Percentiles rank a stretch among this genome's conserved stretches.
phyloP scores from a whole-genome alignment of 305 asterid species.

The Ruellia speciosa region DNA sequence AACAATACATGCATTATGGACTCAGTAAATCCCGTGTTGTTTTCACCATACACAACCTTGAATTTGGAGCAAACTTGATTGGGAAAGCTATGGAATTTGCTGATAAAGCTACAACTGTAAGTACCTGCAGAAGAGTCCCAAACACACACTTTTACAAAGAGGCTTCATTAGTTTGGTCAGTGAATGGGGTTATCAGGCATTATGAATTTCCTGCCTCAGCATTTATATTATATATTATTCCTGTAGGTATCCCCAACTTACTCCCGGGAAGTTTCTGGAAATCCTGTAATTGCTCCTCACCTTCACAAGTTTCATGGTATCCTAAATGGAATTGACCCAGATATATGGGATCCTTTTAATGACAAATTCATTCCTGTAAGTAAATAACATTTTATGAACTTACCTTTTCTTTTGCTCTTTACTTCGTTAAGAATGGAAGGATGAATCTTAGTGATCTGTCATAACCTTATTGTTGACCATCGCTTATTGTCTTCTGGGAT shows the following conservation, averaged over 20 bases:
- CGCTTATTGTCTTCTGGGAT: no score
- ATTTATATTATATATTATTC: conserved; percentile 16
- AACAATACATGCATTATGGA: conserved; percentile 74
- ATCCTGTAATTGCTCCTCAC: conserved; percentile 66
- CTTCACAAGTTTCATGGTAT: conserved; percentile 89
- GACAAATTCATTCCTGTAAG: conserved; percentile 90
- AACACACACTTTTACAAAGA: neutral
- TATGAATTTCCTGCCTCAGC: conserved; percentile 14
- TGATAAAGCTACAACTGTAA: conserved; percentile 91
- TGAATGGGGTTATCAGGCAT: conserved; percentile 12
- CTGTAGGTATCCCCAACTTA: conserved; percentile 95
- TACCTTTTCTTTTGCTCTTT: conserved; percentile 2
- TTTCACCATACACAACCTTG: conserved; percentile 96
- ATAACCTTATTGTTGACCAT: conserved; percentile 15
- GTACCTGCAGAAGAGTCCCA: conserved; percentile 22
- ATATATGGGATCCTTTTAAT: conserved; percentile 95
- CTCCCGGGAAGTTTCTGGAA: conserved; percentile 72
- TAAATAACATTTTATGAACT: conserved; percentile 20
- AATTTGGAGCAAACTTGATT: conserved; percentile 75
- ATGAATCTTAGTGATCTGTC: neutral
- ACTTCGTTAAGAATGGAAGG: conserved; percentile 1
- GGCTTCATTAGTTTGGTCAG: conserved; percentile 20
- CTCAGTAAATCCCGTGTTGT: conserved; percentile 85
- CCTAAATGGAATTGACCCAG: conserved; percentile 94
- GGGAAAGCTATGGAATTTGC: conserved; percentile 71